Percentiles rank a stretch among this genome's conserved stretches.
Conservation (phyloP, 2,329 filamentous ascomycete species). For the Penicillium sp. region DNA sequence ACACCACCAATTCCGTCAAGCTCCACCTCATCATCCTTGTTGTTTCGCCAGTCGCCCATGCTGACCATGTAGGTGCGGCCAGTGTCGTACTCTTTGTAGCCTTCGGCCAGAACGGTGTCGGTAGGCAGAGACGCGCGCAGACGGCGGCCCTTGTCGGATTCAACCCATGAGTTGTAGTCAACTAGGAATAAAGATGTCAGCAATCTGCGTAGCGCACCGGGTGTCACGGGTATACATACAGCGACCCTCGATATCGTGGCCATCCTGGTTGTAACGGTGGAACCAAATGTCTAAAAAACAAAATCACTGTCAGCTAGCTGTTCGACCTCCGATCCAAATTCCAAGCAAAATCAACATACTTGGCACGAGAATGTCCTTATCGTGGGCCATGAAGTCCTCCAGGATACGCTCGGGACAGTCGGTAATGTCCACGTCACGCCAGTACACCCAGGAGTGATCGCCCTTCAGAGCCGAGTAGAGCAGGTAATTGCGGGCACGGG, state of each 20-base stretch:
- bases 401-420: conserved; percentile 85
- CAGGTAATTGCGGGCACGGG: conserved; percentile 86
- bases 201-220: conserved; percentile 8
- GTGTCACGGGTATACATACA: conserved; percentile 58
- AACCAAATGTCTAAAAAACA: conserved; percentile 81
- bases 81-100: conserved; percentile 91
- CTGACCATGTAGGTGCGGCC: conserved; percentile 84
- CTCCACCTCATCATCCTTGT: conserved; percentile 88
- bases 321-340: neutral
- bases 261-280: conserved; percentile 73
- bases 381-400: conserved; percentile 92
- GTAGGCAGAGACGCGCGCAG: conserved; percentile 72
- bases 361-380: conserved; percentile 88
- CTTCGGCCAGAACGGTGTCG: conserved; percentile 84
- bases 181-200: conserved; percentile 54
- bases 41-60: conserved; percentile 88
- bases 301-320: conserved; percentile 16
- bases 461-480: conserved; percentile 80
- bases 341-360: conserved; percentile 63
- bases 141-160: conserved; percentile 79
- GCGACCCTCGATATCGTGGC: conserved; percentile 86
- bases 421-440: conserved; percentile 94
- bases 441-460: conserved; percentile 98
- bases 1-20: conserved; percentile 96
- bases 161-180: conserved; percentile 99